Evolutionary conservation across 805 yeast genomes (phyloP).

Genomic region (Pichia exigua): DNA sequence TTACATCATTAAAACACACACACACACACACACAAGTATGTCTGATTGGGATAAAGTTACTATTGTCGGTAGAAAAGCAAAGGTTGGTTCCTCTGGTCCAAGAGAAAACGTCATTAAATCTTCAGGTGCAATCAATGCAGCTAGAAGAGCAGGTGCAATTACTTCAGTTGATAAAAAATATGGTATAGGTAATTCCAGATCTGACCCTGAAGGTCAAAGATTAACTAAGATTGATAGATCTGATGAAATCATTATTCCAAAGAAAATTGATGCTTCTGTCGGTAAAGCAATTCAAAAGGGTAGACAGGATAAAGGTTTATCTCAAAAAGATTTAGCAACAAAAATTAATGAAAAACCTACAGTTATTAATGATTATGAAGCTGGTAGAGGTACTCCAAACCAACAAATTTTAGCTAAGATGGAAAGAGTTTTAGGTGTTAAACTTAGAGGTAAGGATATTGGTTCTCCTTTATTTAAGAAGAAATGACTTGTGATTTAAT

Average conservation of each 20-base stretch:
- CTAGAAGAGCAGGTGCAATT: conserved; percentile 86
- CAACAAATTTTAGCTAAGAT: conserved; percentile 89
- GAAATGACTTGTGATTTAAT: conserved; percentile 29
- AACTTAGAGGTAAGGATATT: conserved; percentile 91
- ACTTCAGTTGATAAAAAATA: conserved; percentile 91
- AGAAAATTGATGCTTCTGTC: conserved; percentile 74
- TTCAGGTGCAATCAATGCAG: conserved; percentile 75
- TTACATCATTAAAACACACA: neutral
- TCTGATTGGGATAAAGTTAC: conserved; percentile 92
- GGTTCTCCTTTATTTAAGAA: conserved; percentile 75
- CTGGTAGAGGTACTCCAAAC: conserved; percentile 93
- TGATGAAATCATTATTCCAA: conserved; percentile 87
- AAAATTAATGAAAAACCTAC: conserved; percentile 93
- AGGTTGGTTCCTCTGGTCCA: conserved; percentile 79
- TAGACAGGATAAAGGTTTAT: conserved; percentile 77
- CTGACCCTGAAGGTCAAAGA: conserved; percentile 89
- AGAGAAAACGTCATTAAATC: conserved; percentile 77
- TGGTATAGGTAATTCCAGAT: conserved; percentile 52
- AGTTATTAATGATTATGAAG: conserved; percentile 92
- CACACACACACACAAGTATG: conserved; percentile 14
- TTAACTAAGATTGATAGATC: conserved; percentile 88
- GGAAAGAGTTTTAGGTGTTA: conserved; percentile 90
- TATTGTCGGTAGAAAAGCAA: conserved; percentile 80
- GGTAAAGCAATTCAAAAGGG: conserved; percentile 84
- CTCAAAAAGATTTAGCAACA: conserved; percentile 96